phyloP scores from a whole-genome alignment of 257 asterid genomes.

The Mitragyna speciosa region DNA sequence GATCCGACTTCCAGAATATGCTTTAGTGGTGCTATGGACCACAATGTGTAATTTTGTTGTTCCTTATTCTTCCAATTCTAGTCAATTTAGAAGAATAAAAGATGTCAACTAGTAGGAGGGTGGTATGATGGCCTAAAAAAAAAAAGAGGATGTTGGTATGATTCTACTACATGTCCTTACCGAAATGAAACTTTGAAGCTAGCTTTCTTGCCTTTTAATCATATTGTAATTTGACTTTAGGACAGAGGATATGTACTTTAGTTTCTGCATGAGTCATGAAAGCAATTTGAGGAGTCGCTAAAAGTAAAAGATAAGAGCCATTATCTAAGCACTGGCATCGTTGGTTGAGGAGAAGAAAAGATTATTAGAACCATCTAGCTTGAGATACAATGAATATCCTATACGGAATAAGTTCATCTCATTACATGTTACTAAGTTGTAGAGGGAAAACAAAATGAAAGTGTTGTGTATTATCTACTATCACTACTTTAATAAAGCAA shows the following conservation, averaged over 20 bases:
- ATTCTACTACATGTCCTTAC: not conserved
- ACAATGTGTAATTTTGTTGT: not conserved
- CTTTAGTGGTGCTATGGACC: not conserved
- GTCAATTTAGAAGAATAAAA: not conserved
- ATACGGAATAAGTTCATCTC: too few species aligned
- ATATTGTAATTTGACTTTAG: slow-evolving; percentile 10
- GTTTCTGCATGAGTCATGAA: slow-evolving; percentile 13
- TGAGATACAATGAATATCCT: not conserved
- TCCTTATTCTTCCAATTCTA: not conserved
- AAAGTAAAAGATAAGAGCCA: slow-evolving; percentile 1
- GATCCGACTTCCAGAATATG: not conserved
- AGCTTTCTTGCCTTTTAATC: not conserved
- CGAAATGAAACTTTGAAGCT: not conserved
- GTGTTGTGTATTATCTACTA: not conserved
- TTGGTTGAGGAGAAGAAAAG: not conserved
- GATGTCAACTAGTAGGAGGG: not conserved
- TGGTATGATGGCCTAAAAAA: too few species aligned
- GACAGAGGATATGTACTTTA: not conserved
- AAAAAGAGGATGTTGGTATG: too few species aligned
- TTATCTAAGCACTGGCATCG: not conserved
- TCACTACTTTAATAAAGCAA: too few species aligned
- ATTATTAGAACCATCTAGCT: not conserved
- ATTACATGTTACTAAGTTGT: not conserved
- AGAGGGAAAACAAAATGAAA: not conserved
- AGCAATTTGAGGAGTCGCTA: slow-evolving; percentile 13